Base-by-base conservation (phyloP, 148 eudicot species). In the Linanthus parryae region DNA sequence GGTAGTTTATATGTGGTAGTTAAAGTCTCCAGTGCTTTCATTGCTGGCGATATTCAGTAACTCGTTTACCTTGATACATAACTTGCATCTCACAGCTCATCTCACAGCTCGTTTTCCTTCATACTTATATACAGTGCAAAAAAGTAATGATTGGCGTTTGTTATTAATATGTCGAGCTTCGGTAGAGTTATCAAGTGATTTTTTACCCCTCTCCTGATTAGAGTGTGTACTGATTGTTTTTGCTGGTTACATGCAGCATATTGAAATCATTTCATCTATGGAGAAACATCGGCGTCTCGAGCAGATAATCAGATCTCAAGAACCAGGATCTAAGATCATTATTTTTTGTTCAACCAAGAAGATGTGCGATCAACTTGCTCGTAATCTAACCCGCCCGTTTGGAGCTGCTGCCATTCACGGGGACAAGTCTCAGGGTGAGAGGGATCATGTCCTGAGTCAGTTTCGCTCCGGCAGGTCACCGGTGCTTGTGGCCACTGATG, bases 341-440 rank as follows among this genome's bases (percentile, higher is more conserved):
- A 75, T 90, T 39, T 90, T 90, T 53, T 85, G 97, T 73, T 84
- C 97, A 53, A 90, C 97, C 12, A 90, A 90, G 71, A 90, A 72
- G 65, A 90, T 90, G 97, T 90, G 97, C 66, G 97, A 90, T 71
- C 72, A 67, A 15, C 95, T 90, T 54, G 71, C 97, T 25, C 85
- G 84, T 27, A 90, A 76, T 40, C 47, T 90, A 16, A 61, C 66
- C 49, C 88, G 88, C 30, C 76, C 53, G 21, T 90, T 80, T 66
- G 91, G 95, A 63, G 88, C 92, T 65, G 77, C 88, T 74, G 97
- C 95, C 42, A 90, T 90, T 44, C 97, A 90, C 56, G 95, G 97
- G 27, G 97, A 90, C 54, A 90, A 90, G 67, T 78, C 81, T 44
- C 97, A 85, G 71, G 40, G 64, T 61, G 97, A 90, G 53, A 80